Base-by-base conservation (phyloP, 1,139 yeast genomes). In the Pichia norvegensis region DNA sequence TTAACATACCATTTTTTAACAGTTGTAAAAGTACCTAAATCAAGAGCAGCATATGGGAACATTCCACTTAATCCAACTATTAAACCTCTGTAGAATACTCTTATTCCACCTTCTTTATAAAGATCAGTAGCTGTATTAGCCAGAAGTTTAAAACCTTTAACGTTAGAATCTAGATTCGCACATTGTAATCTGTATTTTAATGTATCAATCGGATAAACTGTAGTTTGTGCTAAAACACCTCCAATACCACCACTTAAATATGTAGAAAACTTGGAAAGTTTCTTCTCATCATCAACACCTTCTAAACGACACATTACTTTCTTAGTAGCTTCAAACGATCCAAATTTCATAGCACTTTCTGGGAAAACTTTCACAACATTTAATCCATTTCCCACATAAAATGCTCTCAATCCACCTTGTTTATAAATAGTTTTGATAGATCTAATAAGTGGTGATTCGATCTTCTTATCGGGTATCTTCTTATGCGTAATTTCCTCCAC, bases 171-270 rank as follows among this genome's bases (percentile, higher is more conserved):
- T 41, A 82, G 65, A 44, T 83, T 80, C 1, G 90, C 85, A 64
- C 94, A 84, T 61, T 84, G 94, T 40, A 84, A 67, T 63, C 92
- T 72, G 61, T 86, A 92, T 63, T 92, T 92, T 42, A 92, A 70
- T 0, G 98, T 92, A 66, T 92, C 98, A n/a, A 92, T 81, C 7
- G 98, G 98, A 62, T 92, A 92, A 4, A 90, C 95, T 0, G 94
- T 76, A 56, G 88, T 79, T 65, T 92, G 98, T 0, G 97, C 85
- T 31, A 81, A 77, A 50, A 92, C 95, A 59, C 98, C 98, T 38
- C 97, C 98, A 44, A 92, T 63, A 38, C 98, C 98, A 65, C 98
- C 98, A 17, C 97, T 87, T 33, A 87, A 64, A 61, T 88, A 92
- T 0, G 97, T 88, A 0, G 96, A 76, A 0, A 77, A 62, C 52